Percentiles rank a stretch among this genome's conserved stretches.
Evolutionary conservation across 495 filamentous ascomycete genomes (phyloP).

Genomic region (Xylaria scruposa): DNA sequence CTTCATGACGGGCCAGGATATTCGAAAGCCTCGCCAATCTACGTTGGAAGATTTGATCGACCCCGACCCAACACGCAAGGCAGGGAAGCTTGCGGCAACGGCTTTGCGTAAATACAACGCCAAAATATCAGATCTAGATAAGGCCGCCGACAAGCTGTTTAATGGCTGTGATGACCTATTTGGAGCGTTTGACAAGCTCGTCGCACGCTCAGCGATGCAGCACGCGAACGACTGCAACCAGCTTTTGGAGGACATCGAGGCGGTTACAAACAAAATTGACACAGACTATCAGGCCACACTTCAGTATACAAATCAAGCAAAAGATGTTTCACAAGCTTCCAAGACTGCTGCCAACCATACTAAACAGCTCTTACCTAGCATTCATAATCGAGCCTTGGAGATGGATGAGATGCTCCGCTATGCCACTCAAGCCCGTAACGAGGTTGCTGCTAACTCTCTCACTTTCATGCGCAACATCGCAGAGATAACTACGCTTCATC

Average conservation of each 20-base stretch:
- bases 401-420: conserved; percentile 75
- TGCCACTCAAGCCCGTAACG: conserved; percentile 66
- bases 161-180: conserved; percentile 54
- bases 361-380: conserved; percentile 81
- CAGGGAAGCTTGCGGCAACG: conserved; percentile 59
- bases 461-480: conserved; percentile 82
- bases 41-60: conserved; percentile 79
- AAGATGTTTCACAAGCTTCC: conserved; percentile 79
- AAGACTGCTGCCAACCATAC: conserved; percentile 88
- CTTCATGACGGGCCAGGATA: conserved; percentile 59
- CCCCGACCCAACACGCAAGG: conserved; percentile 66
- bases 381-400: conserved; percentile 72
- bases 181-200: conserved; percentile 55
- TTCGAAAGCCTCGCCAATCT: conserved; percentile 46
- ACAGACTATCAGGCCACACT: conserved; percentile 85
- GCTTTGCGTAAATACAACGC: conserved; percentile 53
- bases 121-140: conserved; percentile 56
- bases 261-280: conserved; percentile 81
- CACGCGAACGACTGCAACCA: conserved; percentile 52
- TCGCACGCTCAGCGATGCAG: conserved; percentile 50
- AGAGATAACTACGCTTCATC: conserved; percentile 72
- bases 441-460: conserved; percentile 63
- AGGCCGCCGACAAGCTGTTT: conserved; percentile 52
- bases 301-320: conserved; percentile 68
- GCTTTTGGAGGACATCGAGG: conserved; percentile 84